phyloP scores from a whole-genome alignment of 116 monocot genomes.

The Phalaenopsis hybrid region DNA sequence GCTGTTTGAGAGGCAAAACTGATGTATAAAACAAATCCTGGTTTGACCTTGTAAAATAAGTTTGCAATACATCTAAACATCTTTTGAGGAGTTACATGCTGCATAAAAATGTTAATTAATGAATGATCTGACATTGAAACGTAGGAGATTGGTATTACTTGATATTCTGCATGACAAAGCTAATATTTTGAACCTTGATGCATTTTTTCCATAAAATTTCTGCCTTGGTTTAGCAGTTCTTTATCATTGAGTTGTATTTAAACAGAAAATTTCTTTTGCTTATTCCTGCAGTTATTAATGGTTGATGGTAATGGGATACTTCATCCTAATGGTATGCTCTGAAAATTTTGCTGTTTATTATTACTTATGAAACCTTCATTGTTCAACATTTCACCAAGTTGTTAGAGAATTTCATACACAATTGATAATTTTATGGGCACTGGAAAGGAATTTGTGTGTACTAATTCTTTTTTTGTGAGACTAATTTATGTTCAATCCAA shows the following conservation, averaged over 20 bases:
- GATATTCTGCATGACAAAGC: neutral
- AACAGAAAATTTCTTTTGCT: neutral
- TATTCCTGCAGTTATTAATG: slow-evolving; percentile 60
- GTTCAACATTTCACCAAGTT: no score
- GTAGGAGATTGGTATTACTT: neutral
- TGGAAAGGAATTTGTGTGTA: no score
- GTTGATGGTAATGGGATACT: slow-evolving; percentile 95
- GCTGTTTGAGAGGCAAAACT: neutral
- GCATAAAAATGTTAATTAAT: neutral
- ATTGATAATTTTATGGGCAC: no score
- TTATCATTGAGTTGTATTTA: neutral
- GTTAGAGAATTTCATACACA: no score
- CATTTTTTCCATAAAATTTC: neutral
- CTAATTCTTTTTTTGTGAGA: no score
- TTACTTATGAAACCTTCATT: neutral
- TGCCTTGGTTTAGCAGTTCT: neutral
- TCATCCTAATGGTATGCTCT: slow-evolving; percentile 69
- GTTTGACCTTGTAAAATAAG: neutral
- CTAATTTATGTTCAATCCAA: no score
- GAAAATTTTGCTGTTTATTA: neutral
- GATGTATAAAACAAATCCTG: neutral
- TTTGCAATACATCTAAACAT: neutral
- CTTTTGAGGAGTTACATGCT: neutral
- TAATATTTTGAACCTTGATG: no score
- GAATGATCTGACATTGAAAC: neutral